Evolutionary conservation across 2,329 filamentous ascomycete genomes (phyloP), one percentile per base, ranked within the genome.

Genomic region (Calonectria fujianensis): DNA sequence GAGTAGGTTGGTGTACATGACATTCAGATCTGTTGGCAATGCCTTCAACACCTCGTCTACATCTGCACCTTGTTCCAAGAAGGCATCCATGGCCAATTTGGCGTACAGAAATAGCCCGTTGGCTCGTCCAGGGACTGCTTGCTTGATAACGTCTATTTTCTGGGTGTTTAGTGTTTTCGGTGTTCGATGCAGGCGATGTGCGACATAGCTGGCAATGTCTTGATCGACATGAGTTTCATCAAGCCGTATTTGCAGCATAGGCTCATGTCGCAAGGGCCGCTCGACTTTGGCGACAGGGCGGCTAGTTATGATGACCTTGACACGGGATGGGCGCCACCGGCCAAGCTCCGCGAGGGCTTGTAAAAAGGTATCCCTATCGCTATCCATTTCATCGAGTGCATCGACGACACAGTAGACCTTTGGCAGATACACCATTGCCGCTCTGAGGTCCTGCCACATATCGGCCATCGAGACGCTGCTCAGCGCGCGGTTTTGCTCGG

Each of bases 311-410:
- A 88, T 35, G 0, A 89, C 74, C 72, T 88, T 89, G 72, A 88
- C 79, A 10, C 75, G 79, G 0, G 61, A 66, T 1, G 86, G 83
- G 4, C 73, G 77, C 77, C 79, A 81, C 7, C 79, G 74, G 0
- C 83, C 85, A 0, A 89, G 78, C 0, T 74, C 69, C 2, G 78
- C 80, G 0, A 89, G 77, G 3, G 77, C 65, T 5, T 82, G 63
- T 3, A 88, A 71, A 32, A 88, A 87, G 0, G 16, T 0, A 0
- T 74, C 48, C 20, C 85, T 78, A 0, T 80, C 83, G 18, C 77
- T 50, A 54, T 87, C 85, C 84, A 89, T 88, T 77, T 89, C 88
- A 73, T 89, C 88, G 1, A 89, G 80, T 0, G 87, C 87, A 74
- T 89, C 87, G 0, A 82, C 81, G 2, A 89, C 80, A 45, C 84